Conservation (phyloP, 2,329 filamentous ascomycete species). For the Talaromyces islandicus region DNA sequence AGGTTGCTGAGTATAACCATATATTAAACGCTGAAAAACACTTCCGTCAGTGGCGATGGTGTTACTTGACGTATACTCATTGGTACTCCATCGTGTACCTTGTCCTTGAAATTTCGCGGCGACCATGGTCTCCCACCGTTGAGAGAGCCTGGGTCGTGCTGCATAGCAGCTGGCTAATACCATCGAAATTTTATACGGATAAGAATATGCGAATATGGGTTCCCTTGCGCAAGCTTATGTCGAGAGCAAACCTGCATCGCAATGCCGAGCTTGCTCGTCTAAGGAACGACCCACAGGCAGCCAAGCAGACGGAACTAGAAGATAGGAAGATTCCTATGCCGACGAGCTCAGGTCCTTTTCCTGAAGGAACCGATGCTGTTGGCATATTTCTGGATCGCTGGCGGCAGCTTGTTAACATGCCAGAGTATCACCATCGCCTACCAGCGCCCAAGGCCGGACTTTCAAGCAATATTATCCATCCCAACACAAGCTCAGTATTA, state of each 20-base stretch:
- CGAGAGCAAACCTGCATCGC: slow-evolving; percentile 26
- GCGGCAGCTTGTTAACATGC: slow-evolving; percentile 20
- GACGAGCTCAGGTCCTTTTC: slow-evolving; percentile 22
- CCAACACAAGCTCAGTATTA: not conserved
- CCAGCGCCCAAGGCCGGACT: not conserved
- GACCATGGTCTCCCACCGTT: slow-evolving; percentile 41
- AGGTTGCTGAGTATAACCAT: not conserved
- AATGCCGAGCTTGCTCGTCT: slow-evolving; percentile 25
- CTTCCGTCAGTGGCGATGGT: slow-evolving; percentile 51
- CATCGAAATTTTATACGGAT: slow-evolving; percentile 22
- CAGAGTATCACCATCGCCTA: not conserved
- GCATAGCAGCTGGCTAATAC: slow-evolving; percentile 38
- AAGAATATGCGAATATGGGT: slow-evolving; percentile 30
- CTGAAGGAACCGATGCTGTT: slow-evolving; percentile 12
- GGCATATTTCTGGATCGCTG: slow-evolving; percentile 23
- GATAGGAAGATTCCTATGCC: slow-evolving; percentile 13
- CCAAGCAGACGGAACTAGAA: not conserved
- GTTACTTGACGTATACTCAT: slow-evolving; percentile 55
- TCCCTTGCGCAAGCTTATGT: slow-evolving; percentile 27
- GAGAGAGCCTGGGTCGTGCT: slow-evolving; percentile 47
- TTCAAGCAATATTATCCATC: not conserved
- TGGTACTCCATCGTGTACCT: slow-evolving; percentile 56
- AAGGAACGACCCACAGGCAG: slow-evolving; percentile 19
- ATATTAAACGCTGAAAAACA: slow-evolving; percentile 33
- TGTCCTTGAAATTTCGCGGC: slow-evolving; percentile 40